Percentiles rank a stretch among this genome's conserved stretches.
These are phyloP conservation scores for Boletellus deceptivus DNA, from an alignment of 1,284 basidiomycete genomes.

Conservation along the genomic window DNA sequence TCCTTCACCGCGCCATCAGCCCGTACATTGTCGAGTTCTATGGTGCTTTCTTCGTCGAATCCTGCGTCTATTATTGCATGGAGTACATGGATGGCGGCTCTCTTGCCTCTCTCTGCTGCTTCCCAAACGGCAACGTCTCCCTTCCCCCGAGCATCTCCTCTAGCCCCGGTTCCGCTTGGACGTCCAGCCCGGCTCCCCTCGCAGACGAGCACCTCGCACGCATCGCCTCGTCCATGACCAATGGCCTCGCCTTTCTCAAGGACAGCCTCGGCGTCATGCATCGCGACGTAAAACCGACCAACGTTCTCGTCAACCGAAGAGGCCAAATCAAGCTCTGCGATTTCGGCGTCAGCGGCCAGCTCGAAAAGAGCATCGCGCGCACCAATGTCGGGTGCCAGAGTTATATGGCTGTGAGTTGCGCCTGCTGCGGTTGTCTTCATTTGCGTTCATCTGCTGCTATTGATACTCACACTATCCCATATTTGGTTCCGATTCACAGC, in stretches of 20 bases:
- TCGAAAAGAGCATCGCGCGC: constrained; percentile 95
- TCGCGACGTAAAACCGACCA: constrained; percentile 97
- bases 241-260: constrained; percentile 94
- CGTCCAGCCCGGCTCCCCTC: constrained; percentile 35
- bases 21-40: constrained; percentile 98
- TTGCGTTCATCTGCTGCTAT: constrained; percentile 5
- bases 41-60: constrained; percentile 98
- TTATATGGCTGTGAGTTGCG: constrained; percentile 90
- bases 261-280: constrained; percentile 97
- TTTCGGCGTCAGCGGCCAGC: constrained; percentile 96
- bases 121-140: constrained; percentile 36
- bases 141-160: constrained; percentile 35
- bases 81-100: constrained; percentile 98
- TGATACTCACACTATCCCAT: background rate
- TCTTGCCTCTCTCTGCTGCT: constrained; percentile 76
- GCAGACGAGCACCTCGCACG: constrained; percentile 57
- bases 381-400: constrained; percentile 99
- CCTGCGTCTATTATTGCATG: constrained; percentile 99
- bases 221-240: constrained; percentile 81
- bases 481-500: constrained; percentile 42
- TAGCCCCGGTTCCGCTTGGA: constrained; percentile 34
- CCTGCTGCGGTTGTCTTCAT: background rate
- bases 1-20: constrained; percentile 89
- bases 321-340: constrained; percentile 96
- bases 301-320: constrained; percentile 87